phyloP scores from a whole-genome alignment of 164 flowering plant genomes.

The Santalum album region DNA sequence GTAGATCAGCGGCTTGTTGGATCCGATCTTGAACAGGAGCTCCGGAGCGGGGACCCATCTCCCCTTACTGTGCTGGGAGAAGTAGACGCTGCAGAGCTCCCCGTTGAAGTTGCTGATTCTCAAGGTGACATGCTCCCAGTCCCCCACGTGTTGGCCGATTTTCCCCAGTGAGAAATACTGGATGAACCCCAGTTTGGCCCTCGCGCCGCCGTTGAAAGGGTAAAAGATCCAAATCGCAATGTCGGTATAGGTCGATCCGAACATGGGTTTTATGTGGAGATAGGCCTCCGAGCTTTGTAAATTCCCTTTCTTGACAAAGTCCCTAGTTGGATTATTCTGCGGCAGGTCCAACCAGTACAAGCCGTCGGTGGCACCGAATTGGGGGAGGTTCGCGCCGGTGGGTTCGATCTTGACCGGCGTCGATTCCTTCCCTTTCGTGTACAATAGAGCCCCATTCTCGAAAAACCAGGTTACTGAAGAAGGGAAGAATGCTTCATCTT shows the following conservation, averaged over 20 bases:
- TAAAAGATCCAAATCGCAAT: constrained; percentile 67
- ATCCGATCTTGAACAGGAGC: constrained; percentile 23
- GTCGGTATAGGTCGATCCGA: constrained; percentile 64
- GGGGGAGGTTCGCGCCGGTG: constrained; percentile 70
- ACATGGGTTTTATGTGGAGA: constrained; percentile 63
- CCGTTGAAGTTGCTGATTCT: constrained; percentile 47
- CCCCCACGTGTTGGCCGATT: constrained; percentile 1
- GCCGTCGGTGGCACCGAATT: constrained; percentile 38
- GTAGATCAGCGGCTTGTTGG: constrained; percentile 27
- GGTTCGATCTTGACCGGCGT: constrained; percentile 42
- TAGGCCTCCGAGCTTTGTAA: constrained; percentile 39
- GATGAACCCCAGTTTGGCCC: constrained; percentile 30
- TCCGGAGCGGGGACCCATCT: constrained; percentile 33
- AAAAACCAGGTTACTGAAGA: constrained; percentile 78
- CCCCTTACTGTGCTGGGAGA: constrained; percentile 41
- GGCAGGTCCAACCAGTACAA: constrained; percentile 85
- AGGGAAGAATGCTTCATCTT: constrained; percentile 60
- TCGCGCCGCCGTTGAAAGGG: constrained; percentile 67
- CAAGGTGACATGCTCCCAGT: constrained; percentile 1
- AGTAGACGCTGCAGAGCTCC: constrained; percentile 24
- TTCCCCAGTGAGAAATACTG: not conserved
- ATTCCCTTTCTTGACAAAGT: constrained; percentile 55
- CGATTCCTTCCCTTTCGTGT: constrained; percentile 40
- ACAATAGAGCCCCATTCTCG: constrained; percentile 52
- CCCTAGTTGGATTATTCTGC: constrained; percentile 22